Evolutionary conservation across 176 grass and related monocot genomes (phyloP).

Genomic region (Zea luxurians): DNA sequence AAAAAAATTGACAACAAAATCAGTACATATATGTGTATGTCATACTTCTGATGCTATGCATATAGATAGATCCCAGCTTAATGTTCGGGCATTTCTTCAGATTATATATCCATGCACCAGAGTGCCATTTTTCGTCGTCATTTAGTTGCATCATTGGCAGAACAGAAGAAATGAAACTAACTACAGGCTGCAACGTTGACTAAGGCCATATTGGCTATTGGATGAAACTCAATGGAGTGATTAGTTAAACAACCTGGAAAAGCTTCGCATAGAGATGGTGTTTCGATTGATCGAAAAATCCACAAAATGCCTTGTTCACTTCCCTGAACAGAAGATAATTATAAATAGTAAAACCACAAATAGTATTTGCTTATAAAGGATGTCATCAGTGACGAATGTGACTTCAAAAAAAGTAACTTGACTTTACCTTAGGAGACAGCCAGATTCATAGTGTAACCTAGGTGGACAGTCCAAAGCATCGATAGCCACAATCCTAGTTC

Average conservation of each 20-base stretch:
- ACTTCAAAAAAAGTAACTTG: not conserved
- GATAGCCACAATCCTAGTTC: conserved; percentile 82
- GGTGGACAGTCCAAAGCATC: conserved; percentile 73
- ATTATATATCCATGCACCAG: conserved; percentile 8
- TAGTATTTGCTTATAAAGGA: not conserved
- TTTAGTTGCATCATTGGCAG: not conserved
- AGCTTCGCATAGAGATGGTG: conserved; percentile 36
- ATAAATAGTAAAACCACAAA: conserved; percentile 18
- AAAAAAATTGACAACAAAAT: conserved; percentile 3
- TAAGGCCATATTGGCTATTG: not conserved
- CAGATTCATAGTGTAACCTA: conserved; percentile 66
- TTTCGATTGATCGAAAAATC: conserved; percentile 67
- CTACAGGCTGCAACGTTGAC: not conserved
- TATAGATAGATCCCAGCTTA: not conserved
- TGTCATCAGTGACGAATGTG: not conserved
- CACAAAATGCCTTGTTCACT: conserved; percentile 87
- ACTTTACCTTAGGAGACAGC: conserved; percentile 68
- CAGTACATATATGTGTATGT: not conserved
- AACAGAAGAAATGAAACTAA: conserved; percentile 1
- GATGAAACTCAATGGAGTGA: not conserved
- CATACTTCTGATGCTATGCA: not conserved
- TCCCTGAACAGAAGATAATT: conserved; percentile 51
- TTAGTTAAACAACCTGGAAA: conserved; percentile 50
- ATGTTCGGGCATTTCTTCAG: not conserved
- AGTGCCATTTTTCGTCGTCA: not conserved